Percentiles rank a stretch among this genome's conserved stretches.
Evolutionary conservation across 2,329 filamentous ascomycete genomes (phyloP).

Genomic region (Sphaerulina vaccinii): DNA sequence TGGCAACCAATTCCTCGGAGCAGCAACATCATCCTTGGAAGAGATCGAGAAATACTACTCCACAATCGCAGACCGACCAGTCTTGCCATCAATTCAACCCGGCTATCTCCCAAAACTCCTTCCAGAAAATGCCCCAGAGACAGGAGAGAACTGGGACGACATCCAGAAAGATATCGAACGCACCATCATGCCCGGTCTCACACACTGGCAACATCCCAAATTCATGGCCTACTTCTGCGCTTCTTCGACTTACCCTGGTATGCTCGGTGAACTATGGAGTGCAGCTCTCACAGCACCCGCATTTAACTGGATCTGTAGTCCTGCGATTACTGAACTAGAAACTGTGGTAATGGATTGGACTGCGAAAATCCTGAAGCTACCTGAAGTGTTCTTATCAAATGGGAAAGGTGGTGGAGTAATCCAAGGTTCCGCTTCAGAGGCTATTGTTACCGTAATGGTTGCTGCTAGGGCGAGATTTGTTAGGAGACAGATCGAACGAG

Average conservation of each 20-base stretch:
- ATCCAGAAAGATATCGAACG: constrained; percentile 82
- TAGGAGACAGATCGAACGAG: constrained; percentile 55
- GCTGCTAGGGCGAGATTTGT: constrained; percentile 81
- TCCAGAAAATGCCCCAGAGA: constrained; percentile 62
- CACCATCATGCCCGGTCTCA: constrained; percentile 88
- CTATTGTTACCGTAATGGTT: constrained; percentile 80
- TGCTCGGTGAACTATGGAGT: constrained; percentile 89
- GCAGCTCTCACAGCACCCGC: constrained; percentile 84
- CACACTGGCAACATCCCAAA: constrained; percentile 91
- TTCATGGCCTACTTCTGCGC: constrained; percentile 97
- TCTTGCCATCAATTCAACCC: constrained; percentile 75
- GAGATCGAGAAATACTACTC: constrained; percentile 87
- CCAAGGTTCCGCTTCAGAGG: constrained; percentile 86
- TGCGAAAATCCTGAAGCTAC: constrained; percentile 70
- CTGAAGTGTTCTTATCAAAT: constrained; percentile 69
- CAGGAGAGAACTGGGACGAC: constrained; percentile 70
- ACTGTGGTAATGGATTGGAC: constrained; percentile 93
- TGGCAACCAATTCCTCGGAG: constrained; percentile 71
- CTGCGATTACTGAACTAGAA: constrained; percentile 89
- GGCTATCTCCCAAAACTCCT: constrained; percentile 83
- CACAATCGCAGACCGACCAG: constrained; percentile 65
- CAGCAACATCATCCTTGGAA: constrained; percentile 75
- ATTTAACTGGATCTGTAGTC: constrained; percentile 97
- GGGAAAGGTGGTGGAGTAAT: constrained; percentile 87
- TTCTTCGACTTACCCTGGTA: constrained; percentile 74